A percentile compares a stretch with the other conserved stretches of the same genome.
These are phyloP conservation scores for Trichocomaceae sp. DNA, from an alignment of 2,329 filamentous ascomycete species.

Conservation along the genomic window DNA sequence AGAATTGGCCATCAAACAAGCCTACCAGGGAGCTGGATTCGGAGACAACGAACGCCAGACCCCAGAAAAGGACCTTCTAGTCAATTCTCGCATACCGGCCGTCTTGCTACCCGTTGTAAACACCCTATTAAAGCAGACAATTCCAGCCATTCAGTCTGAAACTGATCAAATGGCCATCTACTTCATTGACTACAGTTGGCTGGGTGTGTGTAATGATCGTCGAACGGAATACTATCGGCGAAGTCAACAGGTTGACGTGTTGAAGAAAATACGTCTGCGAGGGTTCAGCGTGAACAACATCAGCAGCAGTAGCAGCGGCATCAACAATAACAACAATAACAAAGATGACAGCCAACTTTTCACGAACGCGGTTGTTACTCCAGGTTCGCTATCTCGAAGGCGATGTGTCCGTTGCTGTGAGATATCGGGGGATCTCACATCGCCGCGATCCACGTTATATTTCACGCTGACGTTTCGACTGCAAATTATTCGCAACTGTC, in stretches of 20 bases:
- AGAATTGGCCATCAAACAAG: constrained; percentile 57
- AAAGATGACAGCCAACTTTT: background rate
- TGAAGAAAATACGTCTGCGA: constrained; percentile 44
- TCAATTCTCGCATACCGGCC: constrained; percentile 47
- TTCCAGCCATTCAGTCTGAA: constrained; percentile 52
- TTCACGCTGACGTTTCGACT: constrained; percentile 35
- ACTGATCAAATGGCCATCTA: constrained; percentile 63
- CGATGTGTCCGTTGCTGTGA: constrained; percentile 56
- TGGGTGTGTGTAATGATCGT: constrained; percentile 58
- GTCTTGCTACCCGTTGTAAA: constrained; percentile 45
- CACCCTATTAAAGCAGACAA: constrained; percentile 42
- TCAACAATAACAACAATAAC: background rate
- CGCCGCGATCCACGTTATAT: constrained; percentile 29
- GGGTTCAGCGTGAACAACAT: constrained; percentile 14
- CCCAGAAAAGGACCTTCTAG: constrained; percentile 48
- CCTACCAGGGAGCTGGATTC: constrained; percentile 45
- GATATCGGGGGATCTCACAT: constrained; percentile 58
- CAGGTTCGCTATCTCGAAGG: constrained; percentile 31
- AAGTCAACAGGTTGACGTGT: constrained; percentile 53
- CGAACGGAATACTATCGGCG: constrained; percentile 55
- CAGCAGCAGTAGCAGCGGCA: background rate
- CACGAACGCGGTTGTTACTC: constrained; percentile 3
- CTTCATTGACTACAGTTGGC: constrained; percentile 63
- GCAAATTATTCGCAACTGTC: constrained; percentile 32
- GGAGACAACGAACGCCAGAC: constrained; percentile 41